phyloP scores from a whole-genome alignment of 345 rosid species.

The Salix koriyanagi region DNA sequence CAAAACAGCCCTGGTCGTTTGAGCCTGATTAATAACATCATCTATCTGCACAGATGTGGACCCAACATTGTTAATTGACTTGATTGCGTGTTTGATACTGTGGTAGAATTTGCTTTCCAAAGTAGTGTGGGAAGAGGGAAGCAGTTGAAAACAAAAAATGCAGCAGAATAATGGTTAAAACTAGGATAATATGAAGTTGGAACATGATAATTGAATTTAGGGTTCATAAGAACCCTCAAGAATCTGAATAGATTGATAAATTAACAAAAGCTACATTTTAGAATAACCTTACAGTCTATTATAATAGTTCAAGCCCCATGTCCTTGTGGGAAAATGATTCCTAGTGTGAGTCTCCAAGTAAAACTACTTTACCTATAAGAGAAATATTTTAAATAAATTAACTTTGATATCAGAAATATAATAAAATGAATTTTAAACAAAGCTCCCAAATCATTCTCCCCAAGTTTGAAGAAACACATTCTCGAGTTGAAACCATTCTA shows the following conservation, averaged over 20 bases:
- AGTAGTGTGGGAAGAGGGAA: too few species aligned
- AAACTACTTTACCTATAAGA: not conserved
- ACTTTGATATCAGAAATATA: not conserved
- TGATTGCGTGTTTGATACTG: too few species aligned
- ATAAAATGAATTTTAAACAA: not conserved
- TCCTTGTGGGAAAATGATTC: not conserved
- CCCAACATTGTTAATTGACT: not conserved
- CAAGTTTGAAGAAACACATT: not conserved
- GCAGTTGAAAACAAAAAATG: not conserved
- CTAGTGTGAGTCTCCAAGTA: not conserved
- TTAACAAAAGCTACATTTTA: not conserved
- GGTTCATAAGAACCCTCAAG: too few species aligned
- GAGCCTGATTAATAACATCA: constrained; percentile 94
- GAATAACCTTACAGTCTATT: too few species aligned
- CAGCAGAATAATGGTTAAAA: not conserved
- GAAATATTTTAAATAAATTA: not conserved
- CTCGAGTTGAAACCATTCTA: not conserved
- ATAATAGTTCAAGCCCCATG: not conserved
- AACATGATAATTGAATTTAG: too few species aligned
- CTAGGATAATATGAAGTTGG: too few species aligned
- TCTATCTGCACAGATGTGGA: constrained; percentile 57
- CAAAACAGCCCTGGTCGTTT: constrained; percentile 76
- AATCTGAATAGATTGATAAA: too few species aligned
- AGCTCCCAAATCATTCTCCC: not conserved
- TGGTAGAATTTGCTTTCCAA: too few species aligned